Base-by-base conservation (phyloP, 805 yeast species). In the Isabelozyma gotoi region DNA sequence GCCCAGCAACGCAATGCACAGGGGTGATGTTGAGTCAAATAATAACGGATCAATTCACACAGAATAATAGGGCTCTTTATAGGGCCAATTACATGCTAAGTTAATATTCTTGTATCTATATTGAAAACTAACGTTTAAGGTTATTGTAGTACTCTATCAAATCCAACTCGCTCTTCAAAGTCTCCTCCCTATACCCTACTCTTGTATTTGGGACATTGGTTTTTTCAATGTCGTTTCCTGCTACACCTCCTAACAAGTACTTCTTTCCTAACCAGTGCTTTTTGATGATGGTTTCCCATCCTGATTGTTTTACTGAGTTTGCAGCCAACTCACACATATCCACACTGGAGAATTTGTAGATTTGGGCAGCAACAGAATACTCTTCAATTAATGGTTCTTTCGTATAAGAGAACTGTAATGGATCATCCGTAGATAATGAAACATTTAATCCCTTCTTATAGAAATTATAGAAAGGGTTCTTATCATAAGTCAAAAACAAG, bases 251-350 rank as follows among this genome's bases (percentile, higher is more conserved):
- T 11, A 56, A 37, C 48, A 69, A 70, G 55, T 72, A 85, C 46
- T 80, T 62, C 45, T 80, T 76, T 32, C 98, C 98, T 38, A 90
- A 71, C 99, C 99, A 94, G 61, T 92, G 98, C 55, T 77, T 78
- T 66, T 94, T 94, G 56, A 94, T 76, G 40, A 75, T 76, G 48
- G 82, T 77, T 65, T 94, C 99, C 80, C 91, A 94, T 0, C 99
- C 99, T 58, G 95, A 84, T 74, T 92, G 97, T 46, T 77, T 64
- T 3, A 94, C 98, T 0, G 98, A 91, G 65, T 92, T 91, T 50
- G 82, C 77, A 0, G 99, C 99, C 54, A 94, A 73, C 63, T 94
- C 99, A 62, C 98, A 91, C 95, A 94, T 89, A 65, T 94, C 99
- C 24, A 92, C 98, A 48, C 89, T 82, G 0, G 96, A 88, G 34